Percentiles rank a stretch among this genome's conserved stretches.
These are phyloP conservation scores for Exutisphaerella laricina DNA, from an alignment of 2,329 filamentous ascomycete species.

Conservation along the genomic window DNA sequence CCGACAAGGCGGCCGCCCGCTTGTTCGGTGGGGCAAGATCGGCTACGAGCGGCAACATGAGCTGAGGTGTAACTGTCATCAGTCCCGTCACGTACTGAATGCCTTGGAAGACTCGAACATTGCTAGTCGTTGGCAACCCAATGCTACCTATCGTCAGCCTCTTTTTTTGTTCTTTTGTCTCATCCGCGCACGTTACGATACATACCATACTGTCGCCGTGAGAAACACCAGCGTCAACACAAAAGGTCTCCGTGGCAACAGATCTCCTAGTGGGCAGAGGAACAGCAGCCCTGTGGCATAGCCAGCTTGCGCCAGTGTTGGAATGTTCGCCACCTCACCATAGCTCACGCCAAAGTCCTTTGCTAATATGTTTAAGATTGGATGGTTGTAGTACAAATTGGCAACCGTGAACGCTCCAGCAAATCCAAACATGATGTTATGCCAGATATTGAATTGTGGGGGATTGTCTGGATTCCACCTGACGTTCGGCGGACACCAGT, in stretches of 20 bases:
- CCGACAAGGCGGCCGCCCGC: constrained; percentile 63
- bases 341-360: constrained; percentile 64
- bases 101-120: constrained; percentile 59
- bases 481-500: constrained; percentile 60
- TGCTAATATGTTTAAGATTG: constrained; percentile 70
- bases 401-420: constrained; percentile 66
- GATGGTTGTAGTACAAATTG: constrained; percentile 77
- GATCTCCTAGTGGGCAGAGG: constrained; percentile 68
- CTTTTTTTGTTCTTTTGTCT: constrained; percentile 10
- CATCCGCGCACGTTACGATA: constrained; percentile 13
- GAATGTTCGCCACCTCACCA: constrained; percentile 61
- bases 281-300: constrained; percentile 70
- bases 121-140: constrained; percentile 62
- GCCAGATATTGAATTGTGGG: constrained; percentile 59
- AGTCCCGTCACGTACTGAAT: constrained; percentile 69
- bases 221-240: constrained; percentile 58
- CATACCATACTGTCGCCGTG: constrained; percentile 62
- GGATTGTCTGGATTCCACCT: constrained; percentile 63
- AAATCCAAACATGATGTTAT: constrained; percentile 67
- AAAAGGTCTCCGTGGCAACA: constrained; percentile 61
- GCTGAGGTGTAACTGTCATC: constrained; percentile 70
- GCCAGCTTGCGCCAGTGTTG: constrained; percentile 72
- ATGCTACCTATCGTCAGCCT: constrained; percentile 50
- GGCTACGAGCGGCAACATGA: constrained; percentile 74
- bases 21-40: constrained; percentile 67